Conservation (phyloP, 108 stramenopile species). For the Phaeodactylum tricornutum region DNA sequence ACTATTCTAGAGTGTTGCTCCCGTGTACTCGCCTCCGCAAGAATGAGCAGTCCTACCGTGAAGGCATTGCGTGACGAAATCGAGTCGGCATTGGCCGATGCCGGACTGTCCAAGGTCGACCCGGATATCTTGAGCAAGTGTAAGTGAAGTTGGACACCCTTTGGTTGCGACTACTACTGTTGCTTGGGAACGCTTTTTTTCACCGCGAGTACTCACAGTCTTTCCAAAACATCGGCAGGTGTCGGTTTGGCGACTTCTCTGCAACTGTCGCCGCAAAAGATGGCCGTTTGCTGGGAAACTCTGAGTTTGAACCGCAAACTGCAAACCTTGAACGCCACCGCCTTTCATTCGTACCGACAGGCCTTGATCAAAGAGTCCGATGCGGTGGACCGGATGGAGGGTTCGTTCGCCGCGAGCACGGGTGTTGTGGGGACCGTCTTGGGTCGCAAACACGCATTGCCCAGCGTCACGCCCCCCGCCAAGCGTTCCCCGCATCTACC, state of each 20-base stretch:
- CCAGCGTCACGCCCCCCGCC: slow-evolving; percentile 35
- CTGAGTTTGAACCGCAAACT: slow-evolving; percentile 51
- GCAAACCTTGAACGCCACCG: slow-evolving; percentile 28
- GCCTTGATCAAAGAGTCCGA: slow-evolving; percentile 31
- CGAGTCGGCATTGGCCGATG: slow-evolving; percentile 16
- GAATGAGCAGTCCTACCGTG: no score
- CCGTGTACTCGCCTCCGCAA: no score
- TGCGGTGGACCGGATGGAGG: no score
- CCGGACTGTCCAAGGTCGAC: slow-evolving; percentile 17
- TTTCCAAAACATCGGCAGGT: slow-evolving; percentile 11
- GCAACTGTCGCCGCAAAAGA: slow-evolving; percentile 30
- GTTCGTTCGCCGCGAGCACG: slow-evolving; percentile 1
- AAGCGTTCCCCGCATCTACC: slow-evolving; percentile 13
- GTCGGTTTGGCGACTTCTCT: slow-evolving; percentile 33
- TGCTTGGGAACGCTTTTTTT: neutral
- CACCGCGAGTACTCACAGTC: neutral
- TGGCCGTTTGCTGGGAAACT: slow-evolving; percentile 70
- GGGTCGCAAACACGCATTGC: slow-evolving; percentile 8
- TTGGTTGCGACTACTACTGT: neutral
- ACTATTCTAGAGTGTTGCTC: no score
- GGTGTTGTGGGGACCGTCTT: slow-evolving; percentile 3
- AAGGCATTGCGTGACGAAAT: no score
- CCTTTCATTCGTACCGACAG: slow-evolving; percentile 35
- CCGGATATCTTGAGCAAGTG: slow-evolving; percentile 29
- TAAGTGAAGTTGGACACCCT: slow-evolving; percentile 9